Conservation (phyloP, 345 rosid species). For the Eucalyptus decipiens region DNA sequence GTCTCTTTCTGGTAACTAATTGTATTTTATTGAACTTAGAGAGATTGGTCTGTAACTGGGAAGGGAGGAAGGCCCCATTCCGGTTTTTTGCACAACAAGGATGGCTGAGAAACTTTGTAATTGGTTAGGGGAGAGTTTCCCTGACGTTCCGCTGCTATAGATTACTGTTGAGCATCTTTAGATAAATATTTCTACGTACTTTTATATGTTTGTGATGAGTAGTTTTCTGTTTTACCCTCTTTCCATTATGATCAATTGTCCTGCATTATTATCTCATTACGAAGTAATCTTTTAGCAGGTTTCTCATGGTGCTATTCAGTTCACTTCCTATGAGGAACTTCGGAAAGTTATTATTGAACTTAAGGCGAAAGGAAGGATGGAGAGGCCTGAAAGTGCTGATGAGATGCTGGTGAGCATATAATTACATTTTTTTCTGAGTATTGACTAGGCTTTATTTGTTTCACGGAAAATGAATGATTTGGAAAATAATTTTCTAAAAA, state of each 20-base stretch:
- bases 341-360: conserved; percentile 48
- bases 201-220: not conserved
- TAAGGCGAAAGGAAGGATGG: conserved; percentile 24
- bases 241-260: not conserved
- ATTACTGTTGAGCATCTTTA: not conserved
- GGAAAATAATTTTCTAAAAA: not conserved
- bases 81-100: not conserved
- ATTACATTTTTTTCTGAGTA: not conserved
- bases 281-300: conserved; percentile 57
- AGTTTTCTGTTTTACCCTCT: not conserved
- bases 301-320: conserved; percentile 94
- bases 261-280: not conserved
- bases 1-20: conserved; percentile 65
- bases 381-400: conserved; percentile 13
- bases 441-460: not conserved
- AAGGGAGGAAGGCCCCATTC: not conserved
- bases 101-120: not conserved
- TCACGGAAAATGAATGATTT: not conserved
- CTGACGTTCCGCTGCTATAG: not conserved
- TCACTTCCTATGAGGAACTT: conserved; percentile 85
- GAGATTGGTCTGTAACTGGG: not conserved
- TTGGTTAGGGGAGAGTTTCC: not conserved
- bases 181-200: not conserved
- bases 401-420: conserved; percentile 39
- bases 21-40: not conserved